Evolutionary conservation across 108 stramenopile genomes (phyloP), one percentile per base, ranked within the genome.

Genomic region (Pseudonitzschia multistriata): DNA sequence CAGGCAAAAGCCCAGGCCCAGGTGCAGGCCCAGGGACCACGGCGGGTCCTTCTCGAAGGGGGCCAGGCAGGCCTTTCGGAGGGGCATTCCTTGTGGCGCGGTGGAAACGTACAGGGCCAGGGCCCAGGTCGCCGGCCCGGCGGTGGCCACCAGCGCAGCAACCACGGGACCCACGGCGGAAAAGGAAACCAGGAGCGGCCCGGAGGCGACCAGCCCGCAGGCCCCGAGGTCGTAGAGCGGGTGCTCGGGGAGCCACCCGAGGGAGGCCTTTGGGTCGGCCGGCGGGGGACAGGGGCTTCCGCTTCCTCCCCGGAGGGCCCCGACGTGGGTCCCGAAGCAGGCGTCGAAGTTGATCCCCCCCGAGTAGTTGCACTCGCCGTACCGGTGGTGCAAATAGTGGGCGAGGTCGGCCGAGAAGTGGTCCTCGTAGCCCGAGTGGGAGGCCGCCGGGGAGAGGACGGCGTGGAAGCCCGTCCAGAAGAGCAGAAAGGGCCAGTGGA

Each of bases 351-450:
- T 66, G 54, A 74, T 48, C 13, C 48, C 52, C 42, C 33, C 60
- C 11, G 70, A 72, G 48, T 77, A 81, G 52, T 81, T 81, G 75
- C 72, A 73, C 42, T 81, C 80, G 60, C 71, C 73, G 39, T 74
- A 67, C n/a, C 71, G 71, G 52, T 81, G 80, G 53, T 81, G 80
- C 49, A 81, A 28, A 48, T 64, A 77, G 68, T 81, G 76, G 22
- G 45, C 25, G 31, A 42, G 27, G 42, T 64, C 70, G 8, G 73
- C 40, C 47, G 28, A 31, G 35, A 71, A 75, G 55, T 76, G 79
- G 34, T 81, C 79, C 53, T 76, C 79, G 30, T 19, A 76, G 8
- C 79, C 79, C 22, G 74, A 76, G 37, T 81, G 79, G 36, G 45
- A 25, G 3, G 71, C 75, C n/a, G 63, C 75, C 13, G 79, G 79